Base-by-base conservation (phyloP, 2,329 filamentous ascomycete genomes). In the Penicillium carneum region DNA sequence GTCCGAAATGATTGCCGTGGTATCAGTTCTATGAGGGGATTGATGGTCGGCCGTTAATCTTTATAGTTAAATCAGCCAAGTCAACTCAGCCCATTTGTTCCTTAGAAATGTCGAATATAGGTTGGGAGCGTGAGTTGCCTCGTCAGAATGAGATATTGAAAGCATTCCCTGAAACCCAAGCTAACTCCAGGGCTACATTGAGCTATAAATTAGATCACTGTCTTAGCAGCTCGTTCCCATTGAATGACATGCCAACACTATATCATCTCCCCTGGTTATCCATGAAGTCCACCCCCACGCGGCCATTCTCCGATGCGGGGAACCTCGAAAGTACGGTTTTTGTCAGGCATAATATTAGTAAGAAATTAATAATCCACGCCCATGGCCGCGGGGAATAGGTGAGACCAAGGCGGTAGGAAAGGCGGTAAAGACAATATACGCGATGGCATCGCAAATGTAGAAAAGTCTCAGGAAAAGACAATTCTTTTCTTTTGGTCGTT, bases 141-240 rank as follows among this genome's bases (percentile, higher is more conserved):
- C 34, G 12, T 5, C 34, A 36, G 12, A 6, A 36, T 23, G 20
- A 23, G 20, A 23, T 23, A 23, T 23, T 23, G 20, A 23, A 23
- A 23, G 20, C 20, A 23, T 23, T 36, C 34, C 4, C 34, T 14
- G 12, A 6, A 36, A 14, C 34, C 12, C 34, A 36, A 1, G 7
- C 74, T 23, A 76, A 76, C 55, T 43, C 72, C 3, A 39, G 57
- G 4, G 65, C 71, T 12, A 61, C 65, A 23, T 23, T 3, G 20
- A 73, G 58, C 52, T 76, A 47, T 75, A 68, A 46, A 31, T 31
- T n/a, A 12, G 14, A 45, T 43, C 20, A 43, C 1, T 26, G 7
- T 7, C 14, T 26, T 7, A 14, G 9, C 36, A 26, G 12, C 7
- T 9, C 12, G 20, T 26, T 26, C 9, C 8, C 1, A 9, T 46